Evolutionary conservation across 371 early-diverging fungal genomes (phyloP).

Genomic region (Thermomucor indicae-seudaticae): DNA sequence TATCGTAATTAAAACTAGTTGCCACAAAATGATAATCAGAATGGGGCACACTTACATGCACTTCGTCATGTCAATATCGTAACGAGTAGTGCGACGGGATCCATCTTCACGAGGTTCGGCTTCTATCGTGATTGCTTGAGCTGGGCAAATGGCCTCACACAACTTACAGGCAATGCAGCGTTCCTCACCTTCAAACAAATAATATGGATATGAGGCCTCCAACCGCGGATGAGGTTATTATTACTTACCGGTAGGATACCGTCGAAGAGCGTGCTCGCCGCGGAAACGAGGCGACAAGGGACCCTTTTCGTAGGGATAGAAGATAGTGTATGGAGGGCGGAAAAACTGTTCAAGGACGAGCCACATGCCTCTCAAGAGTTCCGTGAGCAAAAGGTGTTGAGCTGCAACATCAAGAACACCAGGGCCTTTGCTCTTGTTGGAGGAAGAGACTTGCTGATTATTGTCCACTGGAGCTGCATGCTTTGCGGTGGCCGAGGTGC

Average conservation of each 20-base stretch:
- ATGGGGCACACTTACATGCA: slow-evolving; percentile 57
- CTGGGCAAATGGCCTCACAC: slow-evolving; percentile 98
- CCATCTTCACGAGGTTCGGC: slow-evolving; percentile 97
- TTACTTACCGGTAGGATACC: slow-evolving; percentile 88
- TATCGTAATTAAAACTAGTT: slow-evolving; percentile 13
- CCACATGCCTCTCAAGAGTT: slow-evolving; percentile 91
- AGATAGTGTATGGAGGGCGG: slow-evolving; percentile 94
- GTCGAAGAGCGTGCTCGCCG: slow-evolving; percentile 95
- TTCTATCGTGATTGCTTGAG: slow-evolving; percentile 99
- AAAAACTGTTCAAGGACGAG: slow-evolving; percentile 91
- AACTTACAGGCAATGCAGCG: slow-evolving; percentile 98
- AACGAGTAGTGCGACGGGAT: slow-evolving; percentile 92
- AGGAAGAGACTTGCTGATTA: slow-evolving; percentile 13
- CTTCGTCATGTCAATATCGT: slow-evolving; percentile 99
- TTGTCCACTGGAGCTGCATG: slow-evolving; percentile 36
- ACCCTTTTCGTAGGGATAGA: slow-evolving; percentile 96
- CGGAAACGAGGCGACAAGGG: slow-evolving; percentile 92
- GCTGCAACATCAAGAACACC: slow-evolving; percentile 74
- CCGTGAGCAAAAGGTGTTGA: slow-evolving; percentile 84
- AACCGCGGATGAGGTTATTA: too few species aligned
- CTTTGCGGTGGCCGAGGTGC: slow-evolving; percentile 24
- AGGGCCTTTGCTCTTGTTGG: slow-evolving; percentile 26
- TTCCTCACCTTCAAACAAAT: slow-evolving; percentile 76
- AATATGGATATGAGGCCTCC: too few species aligned
- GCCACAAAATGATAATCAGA: slow-evolving; percentile 10